Evolutionary conservation across 2,329 filamentous ascomycete genomes (phyloP), one percentile per base, ranked within the genome.

Genomic region (Magnaporthiopsis incrustans): DNA sequence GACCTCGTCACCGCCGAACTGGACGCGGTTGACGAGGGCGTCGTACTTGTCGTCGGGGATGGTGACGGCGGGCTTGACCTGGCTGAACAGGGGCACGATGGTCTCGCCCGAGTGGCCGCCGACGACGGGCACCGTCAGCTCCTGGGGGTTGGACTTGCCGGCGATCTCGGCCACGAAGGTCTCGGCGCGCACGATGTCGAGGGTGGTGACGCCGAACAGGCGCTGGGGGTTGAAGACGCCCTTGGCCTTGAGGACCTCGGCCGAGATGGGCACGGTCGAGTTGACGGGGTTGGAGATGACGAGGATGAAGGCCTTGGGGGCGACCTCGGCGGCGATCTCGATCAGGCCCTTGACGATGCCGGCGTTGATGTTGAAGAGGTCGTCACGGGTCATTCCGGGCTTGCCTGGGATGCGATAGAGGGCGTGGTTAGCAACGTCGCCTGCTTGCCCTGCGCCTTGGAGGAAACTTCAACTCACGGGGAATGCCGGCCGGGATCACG

Each of bases 241-340:
- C 77, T 92, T 92, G 71, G 85, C 83, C 87, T 97, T 98, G 77
- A 99, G 89, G 67, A 97, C 91, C 84, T 99, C 95, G 71, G 93
- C 95, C 68, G 95, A 91, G 74, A 99, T 97, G 68, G 95, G 95
- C 65, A 99, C 95, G 65, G 95, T 99, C 63, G 92, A 97, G 89
- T 99, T 99, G 79, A 99, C 95, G 66, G 95, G 95, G 87, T 99
- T 99, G 74, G 94, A 98, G 79, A 99, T 99, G 82, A 99, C 88
- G 69, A 98, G 88, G 76, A 97, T 87, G 81, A 89, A 97, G 64
- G 95, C 95, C 77, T 97, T 96, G 76, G 95, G 95, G 76, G 88
- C 89, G 74, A 89, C 87, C 76, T 97, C 88, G 71, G 94, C 92
- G 72, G 92, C 87, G 63, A 90, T 88, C 83, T 96, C 90, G 72